These are phyloP conservation scores for Seminavis robusta DNA, from an alignment of 108 stramenopile species.

Conservation along the genomic window DNA sequence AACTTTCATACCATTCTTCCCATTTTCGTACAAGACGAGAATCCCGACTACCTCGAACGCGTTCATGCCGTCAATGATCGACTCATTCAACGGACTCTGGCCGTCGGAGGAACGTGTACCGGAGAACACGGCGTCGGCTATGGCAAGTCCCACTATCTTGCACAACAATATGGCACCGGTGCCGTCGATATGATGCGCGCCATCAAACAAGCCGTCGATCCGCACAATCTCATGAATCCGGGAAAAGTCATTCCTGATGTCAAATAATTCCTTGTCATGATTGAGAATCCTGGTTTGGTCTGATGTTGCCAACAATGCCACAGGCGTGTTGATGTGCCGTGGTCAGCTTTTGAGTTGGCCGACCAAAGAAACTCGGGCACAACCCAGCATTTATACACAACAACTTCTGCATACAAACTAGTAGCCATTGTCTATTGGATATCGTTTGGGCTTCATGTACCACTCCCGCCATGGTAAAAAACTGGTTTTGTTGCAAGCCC, in stretches of 20 bases:
- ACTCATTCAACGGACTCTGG: slow-evolving; percentile 60
- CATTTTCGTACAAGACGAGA: slow-evolving; percentile 54
- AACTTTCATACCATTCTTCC: slow-evolving; percentile 95
- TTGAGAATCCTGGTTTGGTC: too few species aligned
- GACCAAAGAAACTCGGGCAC: too few species aligned
- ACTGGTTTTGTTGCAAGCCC: too few species aligned
- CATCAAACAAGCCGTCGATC: slow-evolving; percentile 89
- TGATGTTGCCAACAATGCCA: too few species aligned
- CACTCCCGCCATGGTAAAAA: too few species aligned
- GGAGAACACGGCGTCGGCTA: slow-evolving; percentile 97
- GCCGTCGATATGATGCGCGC: slow-evolving; percentile 81
- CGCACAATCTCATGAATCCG: slow-evolving; percentile 89
- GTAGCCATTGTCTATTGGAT: too few species aligned
- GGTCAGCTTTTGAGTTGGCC: too few species aligned
- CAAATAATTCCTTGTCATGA: not conserved
- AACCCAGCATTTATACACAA: too few species aligned
- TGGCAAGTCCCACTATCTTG: slow-evolving; percentile 87
- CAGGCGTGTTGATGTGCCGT: too few species aligned
- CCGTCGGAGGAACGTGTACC: slow-evolving; percentile 92
- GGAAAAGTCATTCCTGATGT: slow-evolving; percentile 69
- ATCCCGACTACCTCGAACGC: slow-evolving; percentile 61
- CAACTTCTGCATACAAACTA: too few species aligned
- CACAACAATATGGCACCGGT: slow-evolving; percentile 75
- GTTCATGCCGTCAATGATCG: slow-evolving; percentile 62
- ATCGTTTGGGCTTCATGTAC: too few species aligned